A percentile compares a stretch with the other conserved stretches of the same genome.
Conservation (phyloP, 164 flowering plant species). For the Berberis vulgaris region DNA sequence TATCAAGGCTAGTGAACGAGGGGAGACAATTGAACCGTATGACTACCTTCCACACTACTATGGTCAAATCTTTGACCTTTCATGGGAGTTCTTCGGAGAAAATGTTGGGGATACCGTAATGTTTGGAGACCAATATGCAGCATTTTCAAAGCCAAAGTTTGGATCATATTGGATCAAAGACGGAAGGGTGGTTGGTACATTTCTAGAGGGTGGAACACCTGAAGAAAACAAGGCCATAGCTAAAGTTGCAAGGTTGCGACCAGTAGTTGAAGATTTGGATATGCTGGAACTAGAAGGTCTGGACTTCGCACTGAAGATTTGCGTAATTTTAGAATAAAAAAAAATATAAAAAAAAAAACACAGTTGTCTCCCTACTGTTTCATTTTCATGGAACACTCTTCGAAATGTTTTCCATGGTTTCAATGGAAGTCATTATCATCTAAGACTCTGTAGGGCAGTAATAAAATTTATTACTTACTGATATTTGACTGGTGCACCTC, state of each 20-base stretch:
- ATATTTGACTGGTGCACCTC: too few species aligned
- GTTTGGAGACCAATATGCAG: constrained; percentile 70
- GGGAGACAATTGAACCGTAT: constrained; percentile 60
- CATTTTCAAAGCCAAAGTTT: constrained; percentile 59
- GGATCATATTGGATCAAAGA: constrained; percentile 96
- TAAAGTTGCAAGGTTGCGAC: constrained; percentile 76
- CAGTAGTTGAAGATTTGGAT: constrained; percentile 45
- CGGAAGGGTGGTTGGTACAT: constrained; percentile 61
- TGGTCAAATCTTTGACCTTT: constrained; percentile 78
- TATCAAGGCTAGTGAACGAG: constrained; percentile 72
- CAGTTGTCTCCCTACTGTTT: too few species aligned
- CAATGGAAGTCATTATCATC: too few species aligned
- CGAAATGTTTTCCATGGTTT: too few species aligned
- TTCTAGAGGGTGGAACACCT: constrained; percentile 55
- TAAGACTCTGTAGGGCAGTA: too few species aligned
- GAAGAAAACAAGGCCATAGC: constrained; percentile 97
- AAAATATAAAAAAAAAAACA: too few species aligned
- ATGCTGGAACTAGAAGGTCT: constrained; percentile 61
- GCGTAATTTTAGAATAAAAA: constrained; percentile 4
- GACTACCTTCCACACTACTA: constrained; percentile 98
- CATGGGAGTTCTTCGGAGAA: constrained; percentile 99
- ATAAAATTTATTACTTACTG: too few species aligned
- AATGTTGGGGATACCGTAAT: constrained; percentile 84
- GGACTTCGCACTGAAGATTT: constrained; percentile 33
- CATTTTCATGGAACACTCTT: too few species aligned